Evolutionary conservation across 768 basidiomycete species (phyloP).

Genomic region (Leccinum disarticulatum): DNA sequence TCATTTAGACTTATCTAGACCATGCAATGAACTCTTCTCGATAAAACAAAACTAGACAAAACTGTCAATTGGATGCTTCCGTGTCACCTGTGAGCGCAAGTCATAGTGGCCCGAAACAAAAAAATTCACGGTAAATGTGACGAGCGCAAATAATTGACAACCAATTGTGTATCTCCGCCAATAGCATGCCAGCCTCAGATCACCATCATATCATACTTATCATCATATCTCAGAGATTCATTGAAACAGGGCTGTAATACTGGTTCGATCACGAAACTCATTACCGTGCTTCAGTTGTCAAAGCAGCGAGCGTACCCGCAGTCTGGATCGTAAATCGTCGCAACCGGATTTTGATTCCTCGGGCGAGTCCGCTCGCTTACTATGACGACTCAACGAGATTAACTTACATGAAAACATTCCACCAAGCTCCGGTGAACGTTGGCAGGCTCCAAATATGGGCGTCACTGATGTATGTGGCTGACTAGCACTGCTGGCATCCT

Average conservation of each 20-base stretch:
- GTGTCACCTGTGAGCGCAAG: not conserved
- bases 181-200: no score
- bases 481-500: no score
- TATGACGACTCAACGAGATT: not conserved
- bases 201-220: no score
- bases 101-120: not conserved
- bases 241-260: no score
- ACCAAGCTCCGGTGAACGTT: not conserved
- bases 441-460: not conserved
- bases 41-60: not conserved
- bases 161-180: no score
- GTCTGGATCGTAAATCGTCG: no score
- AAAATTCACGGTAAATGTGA: no score
- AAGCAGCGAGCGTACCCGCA: no score
- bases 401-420: not conserved
- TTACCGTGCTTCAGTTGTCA: no score
- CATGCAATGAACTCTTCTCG: not conserved
- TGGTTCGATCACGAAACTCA: no score
- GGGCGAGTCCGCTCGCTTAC: not conserved
- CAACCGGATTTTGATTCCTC: not conserved
- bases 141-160: not conserved
- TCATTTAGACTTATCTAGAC: not conserved
- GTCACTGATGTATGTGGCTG: no score
- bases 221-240: no score
- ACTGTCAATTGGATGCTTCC: not conserved